Conservation (phyloP, 257 asterid species). For the Henckelia pumila region DNA sequence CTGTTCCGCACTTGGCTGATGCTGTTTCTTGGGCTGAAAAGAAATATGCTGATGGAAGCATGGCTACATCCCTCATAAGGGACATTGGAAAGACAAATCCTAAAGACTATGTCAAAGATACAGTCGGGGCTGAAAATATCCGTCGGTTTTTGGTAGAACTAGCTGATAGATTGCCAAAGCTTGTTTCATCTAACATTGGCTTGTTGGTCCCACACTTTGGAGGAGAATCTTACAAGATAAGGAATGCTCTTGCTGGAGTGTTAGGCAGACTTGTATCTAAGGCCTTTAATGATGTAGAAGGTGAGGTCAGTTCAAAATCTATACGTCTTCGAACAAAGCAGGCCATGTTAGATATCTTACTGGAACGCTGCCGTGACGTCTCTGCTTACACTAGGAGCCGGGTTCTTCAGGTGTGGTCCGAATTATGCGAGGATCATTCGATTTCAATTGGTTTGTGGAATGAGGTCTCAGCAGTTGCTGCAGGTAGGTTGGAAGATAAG, state of each 20-base stretch:
- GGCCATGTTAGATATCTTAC: conserved; percentile 90
- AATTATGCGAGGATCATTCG: conserved; percentile 87
- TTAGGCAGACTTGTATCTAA: conserved; percentile 79
- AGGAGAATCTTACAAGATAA: conserved; percentile 93
- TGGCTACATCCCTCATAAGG: conserved; percentile 74
- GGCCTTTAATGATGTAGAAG: conserved; percentile 81
- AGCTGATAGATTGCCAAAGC: conserved; percentile 78
- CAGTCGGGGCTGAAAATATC: conserved; percentile 89
- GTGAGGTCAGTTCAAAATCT: conserved; percentile 79
- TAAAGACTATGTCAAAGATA: conserved; percentile 81
- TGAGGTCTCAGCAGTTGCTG: conserved; percentile 86
- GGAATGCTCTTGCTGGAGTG: conserved; percentile 93
- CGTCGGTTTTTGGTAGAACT: conserved; percentile 92
- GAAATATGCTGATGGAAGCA: conserved; percentile 74
- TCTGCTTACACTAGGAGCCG: conserved; percentile 98
- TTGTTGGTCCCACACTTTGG: conserved; percentile 93
- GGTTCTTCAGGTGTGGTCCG: conserved; percentile 97
- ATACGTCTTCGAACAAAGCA: conserved; percentile 86
- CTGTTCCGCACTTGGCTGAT: conserved; percentile 75
- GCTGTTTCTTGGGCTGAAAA: conserved; percentile 82
- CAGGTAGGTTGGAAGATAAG: conserved; percentile 96
- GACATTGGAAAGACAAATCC: conserved; percentile 88
- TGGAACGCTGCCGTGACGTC: conserved; percentile 96
- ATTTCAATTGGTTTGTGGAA: conserved; percentile 95
- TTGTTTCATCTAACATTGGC: conserved; percentile 77